Base-by-base conservation (phyloP, 2,329 filamentous ascomycete species). In the Emergomyces orientalis region DNA sequence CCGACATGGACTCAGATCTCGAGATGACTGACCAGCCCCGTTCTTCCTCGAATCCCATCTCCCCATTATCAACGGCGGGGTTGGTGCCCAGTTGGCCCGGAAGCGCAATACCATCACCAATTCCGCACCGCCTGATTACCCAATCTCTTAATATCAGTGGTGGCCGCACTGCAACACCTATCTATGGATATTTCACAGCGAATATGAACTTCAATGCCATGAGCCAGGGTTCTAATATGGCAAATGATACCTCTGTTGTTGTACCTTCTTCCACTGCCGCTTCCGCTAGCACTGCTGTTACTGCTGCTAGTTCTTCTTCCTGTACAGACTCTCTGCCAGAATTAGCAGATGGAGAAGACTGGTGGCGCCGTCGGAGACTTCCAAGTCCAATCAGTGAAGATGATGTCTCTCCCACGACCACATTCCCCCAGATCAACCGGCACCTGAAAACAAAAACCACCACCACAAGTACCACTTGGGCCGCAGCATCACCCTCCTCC, bases 381-480 rank as follows among this genome's bases (percentile, higher is more conserved):
- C 76, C 75, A 2, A 78, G 75, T 60, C 76, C 76, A 2, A 73
- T 77, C 62, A 77, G 74, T 57, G 74, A 77, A 51, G 70, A 71
- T 41, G 75, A 71, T 34, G 66, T 71, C 62, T 60, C 62, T 37
- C 59, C 58, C 4, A 62, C 45, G 13, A 64, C 52, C 25, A 32
- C 57, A 4, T 51, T 52, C 32, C 30, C 43, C 43, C 30, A 30
- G 22, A 8, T 27, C 25, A 17, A n/a, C 8, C 39, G 56, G 9
- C 22, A 32, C n/a, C 19, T 59, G 22, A 32, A 59, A 32, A 25
- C 39, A 30, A 45, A 39, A 25, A 39, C n/a, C 5, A 5, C 9
- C n/a, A 25, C 3, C 47, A 49, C 47, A 32, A 32, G 32, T 13
- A 17, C 47, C 0, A 25, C 13, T 17, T 5, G 13, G 22, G 22